Conservation (phyloP, 2,329 filamentous ascomycete genomes). For the Sporothrix pseudoabietina region DNA sequence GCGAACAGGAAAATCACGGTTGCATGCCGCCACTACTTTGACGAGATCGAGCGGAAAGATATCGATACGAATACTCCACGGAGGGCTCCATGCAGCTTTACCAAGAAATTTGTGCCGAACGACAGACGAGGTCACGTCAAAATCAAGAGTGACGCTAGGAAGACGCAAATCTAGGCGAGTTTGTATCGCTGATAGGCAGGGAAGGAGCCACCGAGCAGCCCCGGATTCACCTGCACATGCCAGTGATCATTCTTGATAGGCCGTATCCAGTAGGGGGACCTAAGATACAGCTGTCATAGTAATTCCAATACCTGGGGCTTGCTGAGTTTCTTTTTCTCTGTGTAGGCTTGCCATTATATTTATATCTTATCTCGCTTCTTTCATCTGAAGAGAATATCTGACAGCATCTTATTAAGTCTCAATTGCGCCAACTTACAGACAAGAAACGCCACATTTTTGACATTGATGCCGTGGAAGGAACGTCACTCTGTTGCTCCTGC, state of each 20-base stretch:
- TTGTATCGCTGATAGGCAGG: not conserved
- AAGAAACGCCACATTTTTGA: not conserved
- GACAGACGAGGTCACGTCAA: not conserved
- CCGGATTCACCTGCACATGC: constrained; percentile 11
- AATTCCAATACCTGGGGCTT: constrained; percentile 14
- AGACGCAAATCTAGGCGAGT: not conserved
- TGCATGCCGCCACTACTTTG: not conserved
- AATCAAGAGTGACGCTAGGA: constrained; percentile 11
- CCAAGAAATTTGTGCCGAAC: not conserved
- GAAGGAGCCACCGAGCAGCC: not conserved
- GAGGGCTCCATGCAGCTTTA: not conserved
- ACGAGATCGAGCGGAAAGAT: constrained; percentile 2
- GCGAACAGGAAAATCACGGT: constrained; percentile 11
- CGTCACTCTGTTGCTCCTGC: not conserved
- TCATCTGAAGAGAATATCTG: not conserved
- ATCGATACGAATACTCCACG: not conserved
- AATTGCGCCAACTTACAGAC: not conserved
- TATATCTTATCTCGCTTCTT: not conserved
- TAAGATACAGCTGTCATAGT: not conserved
- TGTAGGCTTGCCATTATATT: constrained; percentile 8
- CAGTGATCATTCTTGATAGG: constrained; percentile 20
- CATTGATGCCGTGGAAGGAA: not conserved
- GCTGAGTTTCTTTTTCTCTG: not conserved
- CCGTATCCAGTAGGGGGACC: constrained; percentile 8
- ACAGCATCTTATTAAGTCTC: constrained; percentile 6